Percentiles rank a stretch among this genome's conserved stretches.
Evolutionary conservation across 2,329 filamentous ascomycete species (phyloP).

Genomic region (Fusarium pseudograminearum): DNA sequence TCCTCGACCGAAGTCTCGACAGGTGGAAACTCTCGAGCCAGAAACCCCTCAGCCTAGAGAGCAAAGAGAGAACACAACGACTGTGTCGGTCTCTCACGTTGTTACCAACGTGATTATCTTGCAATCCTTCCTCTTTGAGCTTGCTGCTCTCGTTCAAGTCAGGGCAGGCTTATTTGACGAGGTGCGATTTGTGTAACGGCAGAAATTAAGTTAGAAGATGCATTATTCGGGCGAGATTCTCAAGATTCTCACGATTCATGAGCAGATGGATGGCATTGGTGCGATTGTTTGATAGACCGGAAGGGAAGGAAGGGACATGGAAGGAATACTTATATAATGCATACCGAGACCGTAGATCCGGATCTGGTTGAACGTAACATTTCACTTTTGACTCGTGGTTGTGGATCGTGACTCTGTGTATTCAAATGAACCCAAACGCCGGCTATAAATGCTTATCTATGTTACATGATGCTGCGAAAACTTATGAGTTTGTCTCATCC

Average conservation of each 20-base stretch:
- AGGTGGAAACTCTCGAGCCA: conserved; percentile 26
- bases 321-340: conserved; percentile 18
- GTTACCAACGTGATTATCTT: conserved; percentile 83
- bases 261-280: conserved; percentile 39
- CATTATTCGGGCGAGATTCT: conserved; percentile 21
- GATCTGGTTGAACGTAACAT: conserved; percentile 22
- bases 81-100: conserved; percentile 79
- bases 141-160: conserved; percentile 80
- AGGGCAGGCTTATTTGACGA: conserved; percentile 82
- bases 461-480: conserved; percentile 21
- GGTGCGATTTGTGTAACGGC: conserved; percentile 67
- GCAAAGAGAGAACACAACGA: conserved; percentile 47
- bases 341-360: conserved; percentile 29
- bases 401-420: conserved; percentile 28
- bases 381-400: conserved; percentile 2
- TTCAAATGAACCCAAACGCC: conserved; percentile 30
- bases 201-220: neutral
- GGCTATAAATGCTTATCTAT: conserved; percentile 23
- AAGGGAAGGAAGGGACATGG: conserved; percentile 8
- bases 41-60: conserved; percentile 35
- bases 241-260: conserved; percentile 45
- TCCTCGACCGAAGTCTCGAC: conserved; percentile 22
- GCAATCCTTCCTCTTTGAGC: conserved; percentile 83
- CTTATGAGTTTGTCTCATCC: conserved; percentile 67
- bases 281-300: conserved; percentile 35